phyloP scores from a whole-genome alignment of 2,329 filamentous ascomycete genomes.

The Pestalotiopsis sp. region DNA sequence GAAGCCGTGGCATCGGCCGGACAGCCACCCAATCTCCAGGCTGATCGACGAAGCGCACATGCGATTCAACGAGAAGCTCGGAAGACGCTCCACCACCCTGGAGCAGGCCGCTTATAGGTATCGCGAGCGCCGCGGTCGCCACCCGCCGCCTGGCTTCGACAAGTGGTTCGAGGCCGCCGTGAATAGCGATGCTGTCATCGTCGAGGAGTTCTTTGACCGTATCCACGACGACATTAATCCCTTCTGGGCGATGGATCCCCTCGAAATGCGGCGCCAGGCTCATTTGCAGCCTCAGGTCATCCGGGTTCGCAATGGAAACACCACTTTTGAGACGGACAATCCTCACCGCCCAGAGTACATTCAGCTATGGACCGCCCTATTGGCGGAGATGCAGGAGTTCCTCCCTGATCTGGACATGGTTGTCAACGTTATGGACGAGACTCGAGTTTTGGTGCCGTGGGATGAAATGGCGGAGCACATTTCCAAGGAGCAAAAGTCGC shows the following conservation, averaged over 20 bases:
- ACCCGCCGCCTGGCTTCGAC: slow-evolving; percentile 65
- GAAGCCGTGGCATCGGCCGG: slow-evolving; percentile 1
- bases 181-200: slow-evolving; percentile 51
- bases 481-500: slow-evolving; percentile 45
- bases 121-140: slow-evolving; percentile 56
- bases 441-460: slow-evolving; percentile 62
- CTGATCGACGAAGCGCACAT: slow-evolving; percentile 48
- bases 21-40: slow-evolving; percentile 48
- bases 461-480: slow-evolving; percentile 54
- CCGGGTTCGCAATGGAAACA: slow-evolving; percentile 47
- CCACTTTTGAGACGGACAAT: slow-evolving; percentile 37
- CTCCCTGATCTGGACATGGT: slow-evolving; percentile 69
- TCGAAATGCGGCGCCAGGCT: slow-evolving; percentile 40
- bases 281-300: slow-evolving; percentile 45
- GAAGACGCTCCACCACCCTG: slow-evolving; percentile 49
- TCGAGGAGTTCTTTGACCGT: slow-evolving; percentile 67
- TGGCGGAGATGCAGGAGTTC: slow-evolving; percentile 52
- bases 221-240: slow-evolving; percentile 65
- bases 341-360: slow-evolving; percentile 45
- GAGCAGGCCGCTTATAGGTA: slow-evolving; percentile 57
- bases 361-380: slow-evolving; percentile 49
- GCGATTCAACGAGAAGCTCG: slow-evolving; percentile 42
- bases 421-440: slow-evolving; percentile 67
- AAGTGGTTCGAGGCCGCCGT: slow-evolving; percentile 59
- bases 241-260: slow-evolving; percentile 58